Evolutionary conservation across 495 filamentous ascomycete species (phyloP).

Genomic region (Annulohypoxylon nitens): DNA sequence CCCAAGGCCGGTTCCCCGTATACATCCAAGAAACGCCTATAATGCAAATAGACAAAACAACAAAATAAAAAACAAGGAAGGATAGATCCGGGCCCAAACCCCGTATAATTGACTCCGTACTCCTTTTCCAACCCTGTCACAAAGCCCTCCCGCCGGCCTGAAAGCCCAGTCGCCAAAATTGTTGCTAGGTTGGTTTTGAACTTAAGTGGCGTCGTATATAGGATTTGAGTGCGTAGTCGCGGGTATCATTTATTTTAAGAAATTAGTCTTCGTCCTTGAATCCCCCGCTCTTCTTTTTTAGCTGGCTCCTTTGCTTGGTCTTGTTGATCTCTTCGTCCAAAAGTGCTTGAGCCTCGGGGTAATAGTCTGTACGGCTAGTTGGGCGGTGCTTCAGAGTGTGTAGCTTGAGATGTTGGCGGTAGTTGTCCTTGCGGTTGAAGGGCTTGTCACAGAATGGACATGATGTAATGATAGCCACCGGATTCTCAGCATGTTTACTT

Average conservation of each 20-base stretch:
- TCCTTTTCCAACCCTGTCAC: constrained; percentile 25
- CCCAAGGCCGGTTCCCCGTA: constrained; percentile 8
- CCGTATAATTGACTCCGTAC: constrained; percentile 21
- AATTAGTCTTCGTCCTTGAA: constrained; percentile 37
- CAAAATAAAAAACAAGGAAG: background rate
- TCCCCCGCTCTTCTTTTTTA: constrained; percentile 22
- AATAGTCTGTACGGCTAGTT: constrained; percentile 49
- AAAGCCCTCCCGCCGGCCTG: constrained; percentile 15
- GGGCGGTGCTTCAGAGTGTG: constrained; percentile 50
- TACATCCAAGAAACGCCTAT: constrained; percentile 26
- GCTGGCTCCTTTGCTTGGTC: constrained; percentile 47
- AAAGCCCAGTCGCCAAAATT: constrained; percentile 24
- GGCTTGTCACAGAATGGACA: constrained; percentile 52
- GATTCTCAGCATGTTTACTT: constrained; percentile 45
- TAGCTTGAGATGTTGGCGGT: constrained; percentile 54
- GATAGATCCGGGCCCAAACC: background rate
- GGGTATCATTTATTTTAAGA: constrained; percentile 14
- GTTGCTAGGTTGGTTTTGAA: background rate
- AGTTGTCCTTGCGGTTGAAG: constrained; percentile 56
- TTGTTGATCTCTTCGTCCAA: constrained; percentile 49
- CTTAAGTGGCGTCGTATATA: constrained; percentile 6
- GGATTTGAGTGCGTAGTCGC: constrained; percentile 2
- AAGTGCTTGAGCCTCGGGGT: constrained; percentile 43
- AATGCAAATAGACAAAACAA: constrained; percentile 24
- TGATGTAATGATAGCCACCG: constrained; percentile 16